Percentiles rank a stretch among this genome's conserved stretches.
Evolutionary conservation across 805 yeast species (phyloP).

Genomic region (Ogataea philodendri): DNA sequence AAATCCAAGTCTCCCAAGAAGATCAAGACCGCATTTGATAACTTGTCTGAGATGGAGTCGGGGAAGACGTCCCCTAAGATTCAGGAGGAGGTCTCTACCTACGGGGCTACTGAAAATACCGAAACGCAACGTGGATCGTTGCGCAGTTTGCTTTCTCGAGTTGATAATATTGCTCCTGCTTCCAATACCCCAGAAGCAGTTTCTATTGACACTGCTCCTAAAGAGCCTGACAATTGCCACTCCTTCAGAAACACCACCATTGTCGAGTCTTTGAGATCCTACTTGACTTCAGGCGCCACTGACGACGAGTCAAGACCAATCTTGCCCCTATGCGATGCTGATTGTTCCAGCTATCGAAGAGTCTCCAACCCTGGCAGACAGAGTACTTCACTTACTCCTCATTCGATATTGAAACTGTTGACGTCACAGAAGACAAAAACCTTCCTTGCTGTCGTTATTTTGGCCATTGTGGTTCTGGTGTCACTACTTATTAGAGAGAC

Average conservation of each 20-base stretch:
- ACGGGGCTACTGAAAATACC: slow-evolving; percentile 8
- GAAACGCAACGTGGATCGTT: slow-evolving; percentile 10
- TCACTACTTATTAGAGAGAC: slow-evolving; percentile 1
- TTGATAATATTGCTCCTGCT: slow-evolving; percentile 11
- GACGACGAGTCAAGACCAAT: slow-evolving; percentile 15
- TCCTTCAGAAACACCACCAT: slow-evolving; percentile 13
- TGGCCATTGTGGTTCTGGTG: slow-evolving; percentile 1
- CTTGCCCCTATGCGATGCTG: slow-evolving; percentile 14
- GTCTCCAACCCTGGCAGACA: slow-evolving; percentile 1
- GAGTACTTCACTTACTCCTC: no score
- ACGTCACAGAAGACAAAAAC: slow-evolving; percentile 1
- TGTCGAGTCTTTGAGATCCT: slow-evolving; percentile 17
- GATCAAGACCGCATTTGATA: slow-evolving; percentile 22
- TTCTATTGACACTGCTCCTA: neutral
- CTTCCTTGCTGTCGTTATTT: slow-evolving; percentile 1
- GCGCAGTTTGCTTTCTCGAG: slow-evolving; percentile 13
- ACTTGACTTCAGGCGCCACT: slow-evolving; percentile 14
- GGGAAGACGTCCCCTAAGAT: slow-evolving; percentile 3
- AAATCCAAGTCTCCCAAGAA: slow-evolving; percentile 22
- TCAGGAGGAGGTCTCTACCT: slow-evolving; percentile 2
- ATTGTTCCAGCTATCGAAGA: slow-evolving; percentile 2
- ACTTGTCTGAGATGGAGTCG: slow-evolving; percentile 11
- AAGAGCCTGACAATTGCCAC: slow-evolving; percentile 6
- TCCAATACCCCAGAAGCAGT: slow-evolving; percentile 6
- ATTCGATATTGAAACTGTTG: neutral